Conservation (phyloP, 352 stramenopile species). For the Pythium aquatile region DNA sequence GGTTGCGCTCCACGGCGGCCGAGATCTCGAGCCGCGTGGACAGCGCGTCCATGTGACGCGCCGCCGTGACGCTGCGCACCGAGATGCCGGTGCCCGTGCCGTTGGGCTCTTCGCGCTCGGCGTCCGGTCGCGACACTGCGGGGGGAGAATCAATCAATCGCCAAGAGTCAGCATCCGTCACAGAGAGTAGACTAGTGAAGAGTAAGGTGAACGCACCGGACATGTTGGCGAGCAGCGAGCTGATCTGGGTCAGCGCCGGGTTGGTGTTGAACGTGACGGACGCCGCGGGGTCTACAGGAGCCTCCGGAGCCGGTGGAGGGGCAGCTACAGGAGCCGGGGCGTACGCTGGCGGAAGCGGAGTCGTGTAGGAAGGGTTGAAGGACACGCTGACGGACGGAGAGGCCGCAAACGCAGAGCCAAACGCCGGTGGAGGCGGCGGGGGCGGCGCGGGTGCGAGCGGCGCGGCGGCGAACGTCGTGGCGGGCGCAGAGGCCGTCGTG, state of each 20-base stretch:
- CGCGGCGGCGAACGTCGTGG: constrained; percentile 16
- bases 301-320: constrained; percentile 4
- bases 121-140: constrained; percentile 14
- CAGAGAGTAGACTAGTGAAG: too few species aligned
- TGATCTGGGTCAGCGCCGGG: constrained; percentile 45
- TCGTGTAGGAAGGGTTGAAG: constrained; percentile 29
- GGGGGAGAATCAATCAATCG: too few species aligned
- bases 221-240: constrained; percentile 58
- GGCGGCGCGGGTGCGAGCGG: constrained; percentile 10
- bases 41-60: constrained; percentile 77
- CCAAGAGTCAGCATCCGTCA: background rate
- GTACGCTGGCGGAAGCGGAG: constrained; percentile 7
- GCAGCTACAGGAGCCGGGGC: constrained; percentile 2
- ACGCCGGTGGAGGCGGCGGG: constrained; percentile 10
- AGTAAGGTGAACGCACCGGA: constrained; percentile 31
- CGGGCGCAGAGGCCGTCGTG: constrained; percentile 9
- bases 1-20: constrained; percentile 63
- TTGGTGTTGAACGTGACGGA: constrained; percentile 45
- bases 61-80: constrained; percentile 48
- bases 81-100: constrained; percentile 56
- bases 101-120: constrained; percentile 58
- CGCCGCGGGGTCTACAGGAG: constrained; percentile 30
- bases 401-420: constrained; percentile 14
- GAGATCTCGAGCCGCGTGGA: constrained; percentile 73
- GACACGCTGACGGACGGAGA: constrained; percentile 28